Percentiles rank a stretch among this genome's conserved stretches.
Conservation (phyloP, 2,329 filamentous ascomycete genomes). For the Stachybotrys elegans region DNA sequence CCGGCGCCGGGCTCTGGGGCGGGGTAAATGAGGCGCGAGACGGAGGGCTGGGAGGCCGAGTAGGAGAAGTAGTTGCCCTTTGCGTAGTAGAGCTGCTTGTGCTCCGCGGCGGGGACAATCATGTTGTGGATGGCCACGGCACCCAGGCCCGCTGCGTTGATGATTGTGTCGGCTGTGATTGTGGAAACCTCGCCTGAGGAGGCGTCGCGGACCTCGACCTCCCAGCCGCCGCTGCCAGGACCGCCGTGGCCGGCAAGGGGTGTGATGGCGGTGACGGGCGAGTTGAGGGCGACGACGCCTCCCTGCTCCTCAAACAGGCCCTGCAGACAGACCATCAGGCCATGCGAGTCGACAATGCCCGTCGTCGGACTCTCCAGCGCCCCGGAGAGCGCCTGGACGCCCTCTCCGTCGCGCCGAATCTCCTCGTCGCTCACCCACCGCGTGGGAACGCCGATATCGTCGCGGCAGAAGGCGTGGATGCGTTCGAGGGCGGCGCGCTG, state of each 20-base stretch:
- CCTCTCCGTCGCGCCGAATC: conserved; percentile 63
- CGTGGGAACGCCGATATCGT: conserved; percentile 56
- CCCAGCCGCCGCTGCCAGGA: conserved; percentile 60
- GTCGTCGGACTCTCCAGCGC: conserved; percentile 82
- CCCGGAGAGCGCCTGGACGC: conserved; percentile 65
- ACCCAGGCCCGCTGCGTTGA: conserved; percentile 82
- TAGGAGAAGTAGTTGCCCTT: conserved; percentile 97
- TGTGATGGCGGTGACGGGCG: conserved; percentile 56
- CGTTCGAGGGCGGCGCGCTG: conserved; percentile 61
- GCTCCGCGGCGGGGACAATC: conserved; percentile 57
- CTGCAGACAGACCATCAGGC: conserved; percentile 74
- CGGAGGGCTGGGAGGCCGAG: conserved; percentile 53
- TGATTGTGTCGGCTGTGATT: conserved; percentile 69
- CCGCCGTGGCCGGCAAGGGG: conserved; percentile 31
- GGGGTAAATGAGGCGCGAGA: conserved; percentile 78
- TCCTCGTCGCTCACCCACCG: conserved; percentile 62
- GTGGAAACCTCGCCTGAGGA: conserved; percentile 41
- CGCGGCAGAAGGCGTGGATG: conserved; percentile 40
- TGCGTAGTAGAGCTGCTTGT: conserved; percentile 67
- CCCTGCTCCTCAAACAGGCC: conserved; percentile 73
- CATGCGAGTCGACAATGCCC: conserved; percentile 86
- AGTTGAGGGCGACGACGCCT: conserved; percentile 67
- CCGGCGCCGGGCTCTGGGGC: conserved; percentile 76
- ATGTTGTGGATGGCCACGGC: conserved; percentile 77
- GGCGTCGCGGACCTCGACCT: conserved; percentile 50